Evolutionary conservation across 768 basidiomycete species (phyloP).

Genomic region (Cytidiella melzeri): DNA sequence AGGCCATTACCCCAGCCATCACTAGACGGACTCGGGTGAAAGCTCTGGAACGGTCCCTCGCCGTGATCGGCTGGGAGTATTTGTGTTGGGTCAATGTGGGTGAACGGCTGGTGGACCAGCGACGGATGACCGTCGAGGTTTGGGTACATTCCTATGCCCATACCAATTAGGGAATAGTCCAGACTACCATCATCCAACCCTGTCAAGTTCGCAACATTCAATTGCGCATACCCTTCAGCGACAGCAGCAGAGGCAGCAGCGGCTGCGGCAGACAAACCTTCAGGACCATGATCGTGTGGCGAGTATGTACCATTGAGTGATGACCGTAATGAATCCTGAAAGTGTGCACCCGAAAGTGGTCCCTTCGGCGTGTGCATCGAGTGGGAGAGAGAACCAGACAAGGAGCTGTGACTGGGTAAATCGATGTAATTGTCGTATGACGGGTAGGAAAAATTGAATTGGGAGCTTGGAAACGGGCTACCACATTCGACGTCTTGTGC

Average conservation of each 20-base stretch:
- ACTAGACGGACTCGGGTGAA: conserved; percentile 75
- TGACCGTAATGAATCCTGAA: conserved; percentile 19
- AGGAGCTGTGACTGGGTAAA: conserved; percentile 11
- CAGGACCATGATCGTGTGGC: conserved; percentile 22
- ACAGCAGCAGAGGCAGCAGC: conserved; percentile 62
- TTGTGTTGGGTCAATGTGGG: conserved; percentile 91
- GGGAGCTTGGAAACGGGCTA: conserved; percentile 57
- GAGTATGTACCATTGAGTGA: conserved; percentile 20
- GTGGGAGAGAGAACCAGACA: conserved; percentile 19
- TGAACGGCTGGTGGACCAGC: conserved; percentile 45
- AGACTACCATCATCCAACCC: conserved; percentile 49
- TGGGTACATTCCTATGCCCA: conserved; percentile 43
- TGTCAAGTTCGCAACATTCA: conserved; percentile 47
- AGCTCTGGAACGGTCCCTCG: conserved; percentile 39
- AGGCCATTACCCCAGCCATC: conserved; percentile 75
- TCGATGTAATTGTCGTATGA: conserved; percentile 56
- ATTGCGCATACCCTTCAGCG: conserved; percentile 67
- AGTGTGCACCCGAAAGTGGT: conserved; percentile 13
- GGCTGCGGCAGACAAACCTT: conserved; percentile 59
- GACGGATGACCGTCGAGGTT: conserved; percentile 38
- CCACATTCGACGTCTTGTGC: conserved; percentile 33
- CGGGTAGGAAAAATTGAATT: conserved; percentile 71
- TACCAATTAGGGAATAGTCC: conserved; percentile 60
- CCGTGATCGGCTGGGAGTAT: conserved; percentile 47
- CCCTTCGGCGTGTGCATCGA: conserved; percentile 14